Evolutionary conservation across 2,329 filamentous ascomycete genomes (phyloP), one percentile per base, ranked within the genome.

Genomic region (Periconia sp.): DNA sequence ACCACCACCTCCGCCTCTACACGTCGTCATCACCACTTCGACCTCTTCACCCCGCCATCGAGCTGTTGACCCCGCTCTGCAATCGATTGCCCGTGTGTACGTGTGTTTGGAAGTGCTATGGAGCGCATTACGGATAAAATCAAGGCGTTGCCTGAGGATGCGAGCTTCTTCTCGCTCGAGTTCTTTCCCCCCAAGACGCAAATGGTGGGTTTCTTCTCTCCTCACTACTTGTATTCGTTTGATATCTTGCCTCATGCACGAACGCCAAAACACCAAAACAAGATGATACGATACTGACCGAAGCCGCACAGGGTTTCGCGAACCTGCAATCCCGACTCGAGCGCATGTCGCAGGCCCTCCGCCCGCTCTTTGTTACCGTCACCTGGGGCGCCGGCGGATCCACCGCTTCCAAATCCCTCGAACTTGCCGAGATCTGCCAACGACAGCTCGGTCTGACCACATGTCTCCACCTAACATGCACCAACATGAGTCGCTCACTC

Each of bases 131-230:
- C 91, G 58, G 89, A 95, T 81, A 96, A 96, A 82, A 93, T 97
- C 71, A 90, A 90, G 77, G 90, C 91, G 57, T 79, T 99, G 78
- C 90, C 91, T 74, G 84, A 88, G 60, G 85, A 90, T 75, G 84
- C 85, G 61, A 86, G 84, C 72, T 97, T 94, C 81, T 96, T 96
- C 77, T 97, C 94, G 45, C 88, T 97, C 76, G 94, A 99, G 79
- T 99, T 99, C 85, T 99, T 99, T 79, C 94, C 94, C 62, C 94
- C 94, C 59, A 99, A 97, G 81, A 99, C 94, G 45, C 83, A 88
- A 57, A 96, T 96, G 87, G 83, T 85, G 69, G 65, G 76, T 53
- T 42, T 76, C 63, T 60, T 61, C 15, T 37, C 10, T 37, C 15
- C 33, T 37, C 11, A 37, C 64, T 55, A 31, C 13, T 17, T 15